Base-by-base conservation (phyloP, 164 flowering plant genomes). In the Akebia trifoliata region DNA sequence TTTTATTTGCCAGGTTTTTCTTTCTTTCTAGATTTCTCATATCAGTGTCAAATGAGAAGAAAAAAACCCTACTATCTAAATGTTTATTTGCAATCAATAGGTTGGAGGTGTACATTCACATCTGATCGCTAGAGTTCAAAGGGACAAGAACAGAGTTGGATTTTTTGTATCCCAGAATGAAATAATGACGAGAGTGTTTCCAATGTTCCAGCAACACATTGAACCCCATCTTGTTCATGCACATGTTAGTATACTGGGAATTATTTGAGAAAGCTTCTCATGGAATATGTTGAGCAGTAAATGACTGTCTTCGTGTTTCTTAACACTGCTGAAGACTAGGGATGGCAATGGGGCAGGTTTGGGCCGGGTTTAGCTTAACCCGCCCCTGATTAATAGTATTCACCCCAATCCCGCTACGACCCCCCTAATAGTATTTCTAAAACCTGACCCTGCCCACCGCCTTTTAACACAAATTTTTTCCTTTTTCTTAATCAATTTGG, bases 141-240 rank as follows among this genome's bases (percentile, higher is more conserved):
- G 97, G 69, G 99, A 94, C 77, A 87, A 90, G 72, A 85, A 77
- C 50, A 82, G 83, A 71, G 82, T 72, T 52, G 96, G 96, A 20
- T 71, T 79, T 62, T 78, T 81, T 55, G 66, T 90, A 72, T 82
- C 96, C 56, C 97, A 90, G 66, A 80, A 87, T 71, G 99, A 90
- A 64, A 85, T 94, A 52, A 94, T 90, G 95, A 86, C 72, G 73
- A 82, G 90, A 6, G 97, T 90, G 8, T 94, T 94, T 73, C 99
- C 99, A 31, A 86, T 94, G 89, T 94, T 94, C 68, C 97, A 90
- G 82, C 95, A 83, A 69, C 76, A 84, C 62, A 94, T 94, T 63
- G 97, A 90, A 71, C 99, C 99, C 39, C 99, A 94, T 80, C 97
- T 94, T 60, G 99, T 90, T 70, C 95, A 88, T 74, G 99, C 99